Evolutionary conservation across 179 eudicot genomes (phyloP), one percentile per base, ranked within the genome.

Genomic region (Silene coronaria): DNA sequence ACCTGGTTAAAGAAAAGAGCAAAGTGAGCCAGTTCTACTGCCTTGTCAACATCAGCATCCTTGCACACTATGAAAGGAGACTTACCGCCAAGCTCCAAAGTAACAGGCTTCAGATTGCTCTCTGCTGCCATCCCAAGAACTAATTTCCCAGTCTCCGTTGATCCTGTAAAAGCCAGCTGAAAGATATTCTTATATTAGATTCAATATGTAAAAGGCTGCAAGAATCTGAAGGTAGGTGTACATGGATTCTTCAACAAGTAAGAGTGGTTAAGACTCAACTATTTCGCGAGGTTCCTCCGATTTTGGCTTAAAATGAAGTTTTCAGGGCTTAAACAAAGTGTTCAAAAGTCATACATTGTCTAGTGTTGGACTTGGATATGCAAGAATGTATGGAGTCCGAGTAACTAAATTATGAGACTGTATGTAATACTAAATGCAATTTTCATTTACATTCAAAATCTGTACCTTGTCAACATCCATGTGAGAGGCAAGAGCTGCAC

Each of bases 401-500:
- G 3, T 48, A 51, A 51, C 57, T 14, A 51, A 13, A 14, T 3
- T 51, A 51, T 16, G 17, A 13, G 57, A 51, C n/a, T 51, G 17
- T 12, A 51, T 51, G 17, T 12, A 51, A 51, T 51, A 51, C 58
- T 17, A 53, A 17, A 53, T 53, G 58, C 58, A 14, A 17, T 53
- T 17, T 53, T 4, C 19, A 51, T 51, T 2, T 51, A 51, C 58
- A 51, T 74, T 74, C 14, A 16, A 58, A 36, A 11, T 12, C 0
- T 34, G 55, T 71, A 88, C 94, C 94, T 90, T 90, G 81, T 90
- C 90, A 3, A 90, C 90, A 42, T 90, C 85, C 91, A 88, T 88
- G 81, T 90, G 95, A 76, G 90, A 81, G 75, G 89, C 89, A 67
- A 90, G 86, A 76, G 95, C 89, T 11, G 95, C 95, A 57, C 95